Evolutionary conservation across 2,329 filamentous ascomycete genomes (phyloP).

Genomic region (Diaporthe velutina): DNA sequence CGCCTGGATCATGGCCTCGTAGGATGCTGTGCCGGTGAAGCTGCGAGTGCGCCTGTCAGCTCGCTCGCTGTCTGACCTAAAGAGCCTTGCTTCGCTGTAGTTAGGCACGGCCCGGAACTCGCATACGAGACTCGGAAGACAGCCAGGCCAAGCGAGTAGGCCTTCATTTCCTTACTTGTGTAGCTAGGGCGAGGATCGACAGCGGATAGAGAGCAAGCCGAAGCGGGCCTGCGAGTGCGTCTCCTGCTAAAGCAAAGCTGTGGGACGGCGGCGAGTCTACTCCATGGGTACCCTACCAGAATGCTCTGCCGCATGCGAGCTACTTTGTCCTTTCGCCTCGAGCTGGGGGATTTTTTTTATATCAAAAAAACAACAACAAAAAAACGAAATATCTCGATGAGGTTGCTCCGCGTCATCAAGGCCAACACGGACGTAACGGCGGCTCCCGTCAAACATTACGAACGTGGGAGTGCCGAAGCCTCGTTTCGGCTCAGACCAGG

Average conservation of each 20-base stretch:
- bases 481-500: slow-evolving; percentile 4
- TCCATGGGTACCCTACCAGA: background rate
- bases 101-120: background rate
- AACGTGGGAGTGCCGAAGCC: slow-evolving; percentile 24
- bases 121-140: background rate
- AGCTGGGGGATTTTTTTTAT: background rate
- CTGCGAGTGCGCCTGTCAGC: background rate
- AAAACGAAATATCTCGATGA: background rate
- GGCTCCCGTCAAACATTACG: slow-evolving; percentile 22
- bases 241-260: slow-evolving; percentile 4
- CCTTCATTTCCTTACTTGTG: background rate
- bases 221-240: slow-evolving; percentile 5
- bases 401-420: background rate
- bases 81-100: background rate
- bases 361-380: no score
- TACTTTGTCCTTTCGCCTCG: background rate
- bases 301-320: background rate
- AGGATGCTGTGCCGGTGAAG: background rate
- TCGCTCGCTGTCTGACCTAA: background rate
- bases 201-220: slow-evolving; percentile 18
- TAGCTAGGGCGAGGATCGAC: slow-evolving; percentile 11
- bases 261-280: background rate
- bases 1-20: background rate
- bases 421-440: slow-evolving; percentile 21
- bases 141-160: background rate